phyloP scores from a whole-genome alignment of 129 eudicot genomes.

The Tagetes erecta region DNA sequence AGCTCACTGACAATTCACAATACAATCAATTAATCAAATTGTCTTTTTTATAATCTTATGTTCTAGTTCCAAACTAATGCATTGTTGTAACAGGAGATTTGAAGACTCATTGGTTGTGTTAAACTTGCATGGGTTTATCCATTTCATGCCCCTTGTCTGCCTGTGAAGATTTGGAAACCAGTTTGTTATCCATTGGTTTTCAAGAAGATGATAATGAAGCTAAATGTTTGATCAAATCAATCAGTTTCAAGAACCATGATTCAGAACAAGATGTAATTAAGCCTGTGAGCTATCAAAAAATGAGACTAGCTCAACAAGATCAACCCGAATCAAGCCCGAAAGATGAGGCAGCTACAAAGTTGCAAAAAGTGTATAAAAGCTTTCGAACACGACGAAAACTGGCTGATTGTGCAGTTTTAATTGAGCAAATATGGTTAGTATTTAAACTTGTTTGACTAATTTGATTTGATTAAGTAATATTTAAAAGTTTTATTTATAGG shows the following conservation, averaged over 20 bases:
- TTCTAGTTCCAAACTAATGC: slow-evolving; percentile 9
- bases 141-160: slow-evolving; percentile 64
- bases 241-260: slow-evolving; percentile 48
- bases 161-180: slow-evolving; percentile 51
- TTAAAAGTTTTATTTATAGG: no score
- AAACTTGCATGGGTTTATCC: slow-evolving; percentile 74
- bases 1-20: neutral
- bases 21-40: neutral
- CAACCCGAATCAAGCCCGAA: slow-evolving; percentile 52
- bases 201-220: slow-evolving; percentile 36
- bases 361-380: slow-evolving; percentile 98
- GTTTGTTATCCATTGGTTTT: slow-evolving; percentile 30
- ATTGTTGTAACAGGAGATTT: slow-evolving; percentile 36
- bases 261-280: slow-evolving; percentile 36
- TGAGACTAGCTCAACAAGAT: slow-evolving; percentile 35
- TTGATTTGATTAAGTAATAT: neutral
- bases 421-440: slow-evolving; percentile 85
- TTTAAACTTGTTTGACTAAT: neutral
- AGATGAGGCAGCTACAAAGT: slow-evolving; percentile 77
- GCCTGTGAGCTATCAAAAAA: slow-evolving; percentile 36
- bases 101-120: slow-evolving; percentile 27
- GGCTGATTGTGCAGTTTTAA: slow-evolving; percentile 92
- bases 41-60: slow-evolving; percentile 5
- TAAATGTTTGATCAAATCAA: slow-evolving; percentile 42
- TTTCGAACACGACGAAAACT: slow-evolving; percentile 92